Base-by-base conservation (phyloP, 1,139 yeast species). In the Hansenula anomala region DNA sequence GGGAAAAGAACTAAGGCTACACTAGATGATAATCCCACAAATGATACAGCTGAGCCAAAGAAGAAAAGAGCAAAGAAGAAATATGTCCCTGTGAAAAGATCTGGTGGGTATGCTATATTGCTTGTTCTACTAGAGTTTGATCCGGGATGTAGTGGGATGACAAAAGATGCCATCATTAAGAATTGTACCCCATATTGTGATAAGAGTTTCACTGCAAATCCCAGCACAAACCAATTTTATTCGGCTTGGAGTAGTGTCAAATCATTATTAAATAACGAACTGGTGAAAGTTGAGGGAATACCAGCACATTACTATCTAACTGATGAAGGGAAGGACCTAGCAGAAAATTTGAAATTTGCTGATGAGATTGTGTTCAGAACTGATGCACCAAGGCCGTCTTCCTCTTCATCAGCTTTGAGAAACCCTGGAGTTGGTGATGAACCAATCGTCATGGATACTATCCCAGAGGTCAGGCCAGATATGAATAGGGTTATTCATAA, bases 101-200 rank as follows among this genome's bases (percentile, higher is more conserved):
- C 95, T 0, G 97, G 97, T 0, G 94, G 89, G 0, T 92, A 85
- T 62, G 96, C 95, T 0, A 84, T 92, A 7, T 54, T 92, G 28
- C 49, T 89, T 17, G 83, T 84, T 0, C 60, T 92, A 13, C 67
- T 74, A 38, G 66, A 76, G 32, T 59, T 71, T 24, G 92, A 83
- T 51, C 61, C 64, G 10, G 52, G 60, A 1, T 51, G 69, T 19
- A 54, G 56, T 20, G 89, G 89, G 0, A 57, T 85, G 55, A 70
- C 79, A 6, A 83, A 78, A 53, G 75, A 75, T 11, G 83, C 78
- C 36, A 72, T 89, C 10, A 64, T 73, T 7, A 57, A 71, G 18
- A 56, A 60, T 22, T 95, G 90, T 0, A 63, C 78, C 6, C 73
- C 73, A 4, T 82, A 69, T 54, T 78, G 89, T 44, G 84, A 82